These are phyloP conservation scores for Trichodelitschia bisporula DNA, from an alignment of 495 filamentous ascomycete species.

Conservation along the genomic window DNA sequence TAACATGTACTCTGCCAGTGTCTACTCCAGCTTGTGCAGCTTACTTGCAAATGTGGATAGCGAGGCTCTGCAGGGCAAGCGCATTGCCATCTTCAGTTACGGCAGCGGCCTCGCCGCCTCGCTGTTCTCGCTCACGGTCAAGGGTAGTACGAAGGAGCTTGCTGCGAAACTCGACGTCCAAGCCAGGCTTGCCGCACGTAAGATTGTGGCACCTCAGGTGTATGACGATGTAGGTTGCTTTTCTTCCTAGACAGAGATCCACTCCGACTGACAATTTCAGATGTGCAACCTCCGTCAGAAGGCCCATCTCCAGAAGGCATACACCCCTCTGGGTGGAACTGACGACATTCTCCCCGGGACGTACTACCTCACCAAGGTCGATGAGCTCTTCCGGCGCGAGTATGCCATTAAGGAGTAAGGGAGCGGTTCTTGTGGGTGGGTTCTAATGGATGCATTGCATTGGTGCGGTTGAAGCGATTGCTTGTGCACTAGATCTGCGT, in stretches of 20 bases:
- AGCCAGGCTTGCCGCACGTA: slow-evolving; percentile 43
- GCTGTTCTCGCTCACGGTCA: slow-evolving; percentile 70
- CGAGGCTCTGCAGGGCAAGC: slow-evolving; percentile 54
- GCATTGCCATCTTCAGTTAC: slow-evolving; percentile 82
- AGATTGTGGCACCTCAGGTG: slow-evolving; percentile 50
- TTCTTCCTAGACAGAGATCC: slow-evolving; percentile 4
- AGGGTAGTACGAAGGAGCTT: slow-evolving; percentile 52
- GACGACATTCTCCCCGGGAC: slow-evolving; percentile 54
- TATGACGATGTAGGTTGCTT: slow-evolving; percentile 52
- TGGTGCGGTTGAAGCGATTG: too few relatives aligned
- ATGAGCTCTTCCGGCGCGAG: slow-evolving; percentile 83
- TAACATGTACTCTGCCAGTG: slow-evolving; percentile 97
- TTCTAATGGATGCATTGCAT: neutral
- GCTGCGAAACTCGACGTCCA: slow-evolving; percentile 59
- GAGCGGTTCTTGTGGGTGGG: neutral
- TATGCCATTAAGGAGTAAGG: slow-evolving; percentile 72
- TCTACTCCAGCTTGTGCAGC: slow-evolving; percentile 65
- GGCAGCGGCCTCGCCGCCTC: slow-evolving; percentile 77
- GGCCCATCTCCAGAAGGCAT: slow-evolving; percentile 84
- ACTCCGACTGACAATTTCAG: slow-evolving; percentile 15
- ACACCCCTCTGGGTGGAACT: slow-evolving; percentile 48
- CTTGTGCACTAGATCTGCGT: too few relatives aligned
- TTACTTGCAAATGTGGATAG: slow-evolving; percentile 48
- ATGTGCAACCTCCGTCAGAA: slow-evolving; percentile 88
- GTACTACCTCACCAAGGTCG: slow-evolving; percentile 76